Evolutionary conservation across 2,329 filamentous ascomycete genomes (phyloP).

Genomic region (Clonostachys rhizophaga): DNA sequence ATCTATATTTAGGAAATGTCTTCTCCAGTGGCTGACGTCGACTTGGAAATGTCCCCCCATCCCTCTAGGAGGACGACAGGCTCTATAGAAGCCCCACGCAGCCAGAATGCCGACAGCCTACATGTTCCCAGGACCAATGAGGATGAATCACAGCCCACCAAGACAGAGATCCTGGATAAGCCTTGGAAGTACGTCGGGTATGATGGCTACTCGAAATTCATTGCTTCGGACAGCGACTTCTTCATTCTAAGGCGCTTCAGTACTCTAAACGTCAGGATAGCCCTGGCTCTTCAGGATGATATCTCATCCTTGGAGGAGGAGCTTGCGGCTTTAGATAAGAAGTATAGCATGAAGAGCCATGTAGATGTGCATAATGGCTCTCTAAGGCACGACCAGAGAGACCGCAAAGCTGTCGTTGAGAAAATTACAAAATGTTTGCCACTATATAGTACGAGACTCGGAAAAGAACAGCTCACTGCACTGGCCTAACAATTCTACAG

Average conservation of each 20-base stretch:
- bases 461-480: background rate
- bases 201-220: conserved; percentile 15
- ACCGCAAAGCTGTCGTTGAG: too few relatives aligned
- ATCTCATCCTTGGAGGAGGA: conserved; percentile 19
- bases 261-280: conserved; percentile 17
- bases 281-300: conserved; percentile 24
- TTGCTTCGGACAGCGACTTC: conserved; percentile 21
- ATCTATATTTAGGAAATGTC: too few relatives aligned
- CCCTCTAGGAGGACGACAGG: too few relatives aligned
- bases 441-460: conserved; percentile 13
- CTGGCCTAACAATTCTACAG: conserved; percentile 3
- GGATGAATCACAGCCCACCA: background rate
- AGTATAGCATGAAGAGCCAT: conserved; percentile 8
- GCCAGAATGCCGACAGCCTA: too few relatives aligned
- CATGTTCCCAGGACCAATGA: too few relatives aligned
- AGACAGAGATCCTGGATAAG: conserved; percentile 2
- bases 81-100: too few relatives aligned
- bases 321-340: conserved; percentile 15
- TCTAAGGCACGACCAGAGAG: too few relatives aligned
- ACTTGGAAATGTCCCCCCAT: too few relatives aligned
- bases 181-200: conserved; percentile 24
- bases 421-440: too few relatives aligned
- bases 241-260: conserved; percentile 24
- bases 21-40: too few relatives aligned
- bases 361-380: conserved; percentile 17